Base-by-base conservation (phyloP, 2,329 filamentous ascomycete genomes). In the Fusarium temperatum region DNA sequence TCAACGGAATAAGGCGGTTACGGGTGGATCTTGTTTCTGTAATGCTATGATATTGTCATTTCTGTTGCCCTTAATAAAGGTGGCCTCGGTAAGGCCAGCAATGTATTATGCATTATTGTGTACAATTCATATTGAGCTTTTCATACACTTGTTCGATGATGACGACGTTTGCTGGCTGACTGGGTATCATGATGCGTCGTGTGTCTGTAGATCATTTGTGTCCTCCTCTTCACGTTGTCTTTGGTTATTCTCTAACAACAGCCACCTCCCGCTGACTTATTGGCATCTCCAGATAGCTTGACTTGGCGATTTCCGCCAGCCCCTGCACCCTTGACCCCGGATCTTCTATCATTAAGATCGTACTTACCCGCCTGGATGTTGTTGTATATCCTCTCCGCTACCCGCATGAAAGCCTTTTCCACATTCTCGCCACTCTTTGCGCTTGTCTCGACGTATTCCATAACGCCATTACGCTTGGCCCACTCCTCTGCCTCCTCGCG, bases 341-440 rank as follows among this genome's bases (percentile, higher is more conserved):
- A 96, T 80, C 95, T 89, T 79, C 96, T 89, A 82, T 98, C 96
- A 80, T 98, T 97, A 76, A 98, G 85, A 83, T 99, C 95, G 81
- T 98, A 98, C 81, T 91, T 94, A 17, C 96, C 96, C 4, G 94
- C 94, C 85, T 98, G 94, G 72, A 99, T 98, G 79, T 98, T 98
- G 81, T 96, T 91, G 81, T 97, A 97, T 85, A 99, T 98, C 82
- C 95, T 89, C 86, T 98, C 95, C 26, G 96, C 95, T 20, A 98
- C 95, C 79, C 96, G 91, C 80, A 97, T 89, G 79, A 99, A 99
- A 5, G 96, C 96, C 76, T 91, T 89, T 82, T 99, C 96, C 41
- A 99, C 96, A 57, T 94, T 94, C 81, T 97, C 94, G 59, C 96
- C 96, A 71, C 92, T 97, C 87, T 98, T 99, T 56, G 96, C 96